Evolutionary conservation across 2,329 filamentous ascomycete species (phyloP).

Genomic region (Lachnellula hyalina): DNA sequence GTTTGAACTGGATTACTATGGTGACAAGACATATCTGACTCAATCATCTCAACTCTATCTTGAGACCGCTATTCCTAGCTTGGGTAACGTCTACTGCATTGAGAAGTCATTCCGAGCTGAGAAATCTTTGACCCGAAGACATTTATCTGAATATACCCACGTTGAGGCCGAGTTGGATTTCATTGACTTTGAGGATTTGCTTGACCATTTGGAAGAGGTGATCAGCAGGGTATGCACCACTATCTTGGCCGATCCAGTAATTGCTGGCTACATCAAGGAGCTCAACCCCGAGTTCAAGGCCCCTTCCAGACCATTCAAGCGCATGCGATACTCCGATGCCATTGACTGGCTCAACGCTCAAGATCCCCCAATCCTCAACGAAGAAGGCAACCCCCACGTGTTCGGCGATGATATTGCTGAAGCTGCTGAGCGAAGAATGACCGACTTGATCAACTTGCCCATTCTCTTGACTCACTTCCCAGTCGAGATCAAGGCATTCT

Average conservation of each 20-base stretch:
- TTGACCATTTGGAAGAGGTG: constrained; percentile 79
- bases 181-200: constrained; percentile 85
- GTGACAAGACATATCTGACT: constrained; percentile 85
- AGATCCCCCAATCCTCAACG: constrained; percentile 75
- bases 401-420: constrained; percentile 99
- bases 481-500: constrained; percentile 95
- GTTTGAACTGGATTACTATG: constrained; percentile 51
- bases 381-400: constrained; percentile 80
- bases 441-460: constrained; percentile 88
- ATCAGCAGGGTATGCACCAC: constrained; percentile 59
- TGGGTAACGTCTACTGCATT: constrained; percentile 96
- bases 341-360: constrained; percentile 91
- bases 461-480: constrained; percentile 98
- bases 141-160: constrained; percentile 94
- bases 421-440: constrained; percentile 94
- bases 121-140: constrained; percentile 88
- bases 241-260: constrained; percentile 66
- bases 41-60: constrained; percentile 97
- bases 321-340: constrained; percentile 92
- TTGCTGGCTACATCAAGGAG: constrained; percentile 68
- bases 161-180: constrained; percentile 96
- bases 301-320: constrained; percentile 80
- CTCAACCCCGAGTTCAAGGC: constrained; percentile 88
- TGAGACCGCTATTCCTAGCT: constrained; percentile 83
- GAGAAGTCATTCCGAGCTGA: constrained; percentile 98